These are phyloP conservation scores for Sugiyamaella americana DNA, from an alignment of 805 yeast species.

Conservation along the genomic window DNA sequence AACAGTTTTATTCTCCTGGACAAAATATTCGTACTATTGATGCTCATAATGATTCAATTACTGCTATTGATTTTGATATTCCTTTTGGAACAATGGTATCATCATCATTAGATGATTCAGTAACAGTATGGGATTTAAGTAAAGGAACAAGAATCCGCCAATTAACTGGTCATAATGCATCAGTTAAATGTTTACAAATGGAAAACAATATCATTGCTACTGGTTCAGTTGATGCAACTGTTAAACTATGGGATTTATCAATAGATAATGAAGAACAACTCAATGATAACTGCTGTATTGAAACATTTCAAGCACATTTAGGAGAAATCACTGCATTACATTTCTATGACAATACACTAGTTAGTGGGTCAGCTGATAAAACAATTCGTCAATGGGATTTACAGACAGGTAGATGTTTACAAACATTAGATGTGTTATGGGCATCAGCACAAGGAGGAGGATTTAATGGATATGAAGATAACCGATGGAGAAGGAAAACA, in stretches of 20 bases:
- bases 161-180: slow-evolving; percentile 55
- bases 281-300: slow-evolving; percentile 33
- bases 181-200: slow-evolving; percentile 56
- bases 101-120: slow-evolving; percentile 70
- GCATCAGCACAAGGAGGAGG: slow-evolving; percentile 36
- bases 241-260: slow-evolving; percentile 53
- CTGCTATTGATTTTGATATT: slow-evolving; percentile 59
- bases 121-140: slow-evolving; percentile 78
- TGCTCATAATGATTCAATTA: slow-evolving; percentile 50
- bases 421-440: slow-evolving; percentile 65
- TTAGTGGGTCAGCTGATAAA: slow-evolving; percentile 65
- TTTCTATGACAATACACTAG: slow-evolving; percentile 46
- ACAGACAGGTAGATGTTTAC: slow-evolving; percentile 56
- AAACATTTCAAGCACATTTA: slow-evolving; percentile 56
- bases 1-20: slow-evolving; percentile 58
- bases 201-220: slow-evolving; percentile 44
- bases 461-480: slow-evolving; percentile 5
- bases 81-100: slow-evolving; percentile 75
- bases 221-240: slow-evolving; percentile 59
- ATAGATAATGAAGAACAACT: not conserved
- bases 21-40: slow-evolving; percentile 43
- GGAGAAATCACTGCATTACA: slow-evolving; percentile 61
- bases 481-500: slow-evolving; percentile 10
- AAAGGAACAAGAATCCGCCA: slow-evolving; percentile 45
- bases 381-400: slow-evolving; percentile 76